Evolutionary conservation across 768 basidiomycete species (phyloP), one percentile per base, ranked within the genome.

Genomic region (Rickenella mellea): DNA sequence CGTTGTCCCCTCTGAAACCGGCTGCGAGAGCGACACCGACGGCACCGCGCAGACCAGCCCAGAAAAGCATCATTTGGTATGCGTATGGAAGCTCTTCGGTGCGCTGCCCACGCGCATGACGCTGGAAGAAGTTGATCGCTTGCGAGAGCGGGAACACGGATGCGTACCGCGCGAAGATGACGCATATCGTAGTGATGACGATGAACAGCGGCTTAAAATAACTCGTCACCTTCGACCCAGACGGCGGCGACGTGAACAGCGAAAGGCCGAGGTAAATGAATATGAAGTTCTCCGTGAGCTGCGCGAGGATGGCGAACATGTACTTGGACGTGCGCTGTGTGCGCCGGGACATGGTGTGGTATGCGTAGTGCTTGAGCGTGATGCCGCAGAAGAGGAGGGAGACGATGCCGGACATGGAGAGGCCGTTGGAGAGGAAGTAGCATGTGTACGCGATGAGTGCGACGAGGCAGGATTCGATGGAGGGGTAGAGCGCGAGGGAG

Each of bases 1-100:
- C 90, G 55, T 94, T 94, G 22, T 78, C 71, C n/a, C 96, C 94
- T 44, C 82, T 82, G 70, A 99, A 94, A 2, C 93, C 93, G 2
- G 91, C 87, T 1, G 96, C 96, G 24, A 99, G 76, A 3, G 96
- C 96, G 17, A 99, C 96, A 28, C 96, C 96, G 31, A 99, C 96
- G 0, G 96, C 96, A 27, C 96, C 96, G 22, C 96, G 73, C 41
- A 99, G 66, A 5, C 94, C 94, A 1, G 94, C 94, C 96, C 94
- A 99, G 64, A 98, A 98, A 12, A 98, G 66, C 92, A 98, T 96
- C 89, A 98, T 94, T 54, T 97, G 93, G 55, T 99, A 97, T 9
- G 91, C 92, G 60, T 98, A 93, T 1, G 96, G 93, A 4, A 99
- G 67, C 51, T 97, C 93, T 50, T 96, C 93, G 19, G 73, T 65